Evolutionary conservation across 2,329 filamentous ascomycete species (phyloP), one percentile per base, ranked within the genome.

Genomic region (Lachnellula willkommii): DNA sequence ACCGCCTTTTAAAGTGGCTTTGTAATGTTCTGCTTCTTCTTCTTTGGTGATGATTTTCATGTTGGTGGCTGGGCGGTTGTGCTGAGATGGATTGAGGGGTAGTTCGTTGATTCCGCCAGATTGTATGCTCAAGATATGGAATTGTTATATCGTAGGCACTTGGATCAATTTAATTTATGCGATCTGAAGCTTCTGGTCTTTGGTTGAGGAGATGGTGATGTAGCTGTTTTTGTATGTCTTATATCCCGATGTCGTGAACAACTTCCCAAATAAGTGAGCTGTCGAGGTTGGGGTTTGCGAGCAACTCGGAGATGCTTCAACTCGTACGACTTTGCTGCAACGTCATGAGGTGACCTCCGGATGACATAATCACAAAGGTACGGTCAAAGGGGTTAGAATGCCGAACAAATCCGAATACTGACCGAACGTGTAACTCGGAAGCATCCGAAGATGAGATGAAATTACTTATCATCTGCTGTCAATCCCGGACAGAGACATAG

Each of bases 11-110:
- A 97, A 69, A 59, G 95, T 94, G 57, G 81, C 77, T 71, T 79
- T 76, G 82, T 95, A 96, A 81, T 96, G 92, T 53, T 82, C 89
- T 58, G 79, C 72, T 76, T 96, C 92, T 77, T 96, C 90, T 82
- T 96, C 90, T 72, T 93, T 90, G 67, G 89, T 95, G 71, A 97
- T 81, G 70, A 97, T 79, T 87, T 96, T 97, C 94, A 97, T 99
- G 14, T 40, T 65, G 50, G 52, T 36, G 11, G 51, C 28, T 15
- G 12, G 43, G 22, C 45, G 42, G n/a, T 32, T 40, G 39, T 39
- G 51, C 28, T 37, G n/a, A 37, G 32, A 28, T 1, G 2, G 11
- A 15, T 47, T 3, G 24, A 14, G 17, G 43, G 40, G 4, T 5
- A 8, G 6, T 11, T n/a, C 4, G 42, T 3, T 37, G n/a, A 26